Percentiles rank a stretch among this genome's conserved stretches.
phyloP scores from a whole-genome alignment of 352 stramenopile genomes.

The Pythium sukuiense region DNA sequence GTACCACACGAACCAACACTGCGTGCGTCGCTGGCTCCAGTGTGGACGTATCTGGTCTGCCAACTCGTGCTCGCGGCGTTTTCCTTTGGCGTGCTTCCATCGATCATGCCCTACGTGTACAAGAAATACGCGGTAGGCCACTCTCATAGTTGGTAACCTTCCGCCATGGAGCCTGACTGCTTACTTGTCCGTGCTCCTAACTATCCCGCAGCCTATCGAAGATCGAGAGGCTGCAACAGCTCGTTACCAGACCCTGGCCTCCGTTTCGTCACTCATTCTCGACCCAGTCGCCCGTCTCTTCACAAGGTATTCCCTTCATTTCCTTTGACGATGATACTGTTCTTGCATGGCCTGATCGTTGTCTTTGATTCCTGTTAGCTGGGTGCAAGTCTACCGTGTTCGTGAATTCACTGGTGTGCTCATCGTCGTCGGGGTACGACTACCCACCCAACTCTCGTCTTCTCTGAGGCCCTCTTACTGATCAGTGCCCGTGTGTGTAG shows the following conservation, averaged over 20 bases:
- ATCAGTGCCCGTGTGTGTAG: conserved; percentile 21
- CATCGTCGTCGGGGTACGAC: conserved; percentile 43
- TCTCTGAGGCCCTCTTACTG: background rate
- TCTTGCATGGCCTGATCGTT: background rate
- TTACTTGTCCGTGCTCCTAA: background rate
- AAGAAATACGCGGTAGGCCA: conserved; percentile 60
- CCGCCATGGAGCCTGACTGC: no score
- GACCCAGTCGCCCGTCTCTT: conserved; percentile 45
- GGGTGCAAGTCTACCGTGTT: conserved; percentile 51
- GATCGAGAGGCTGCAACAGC: conserved; percentile 42
- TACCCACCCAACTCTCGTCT: background rate
- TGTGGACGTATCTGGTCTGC: conserved; percentile 54
- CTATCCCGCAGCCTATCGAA: conserved; percentile 29
- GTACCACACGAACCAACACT: conserved; percentile 12
- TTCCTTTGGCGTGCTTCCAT: conserved; percentile 64
- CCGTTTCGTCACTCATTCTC: conserved; percentile 51
- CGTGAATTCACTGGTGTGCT: conserved; percentile 34
- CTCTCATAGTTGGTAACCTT: background rate
- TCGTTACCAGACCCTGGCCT: conserved; percentile 54
- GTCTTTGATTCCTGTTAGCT: conserved; percentile 27
- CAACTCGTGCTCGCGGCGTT: conserved; percentile 60
- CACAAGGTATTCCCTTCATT: conserved; percentile 29
- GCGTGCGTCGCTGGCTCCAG: conserved; percentile 31
- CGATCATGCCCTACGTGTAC: conserved; percentile 74
- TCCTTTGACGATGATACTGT: no score